Percentiles rank a stretch among this genome's conserved stretches.
phyloP scores from a whole-genome alignment of 805 yeast species.

The fission yeast (Schizosaccharomyces pombe) region DNA sequence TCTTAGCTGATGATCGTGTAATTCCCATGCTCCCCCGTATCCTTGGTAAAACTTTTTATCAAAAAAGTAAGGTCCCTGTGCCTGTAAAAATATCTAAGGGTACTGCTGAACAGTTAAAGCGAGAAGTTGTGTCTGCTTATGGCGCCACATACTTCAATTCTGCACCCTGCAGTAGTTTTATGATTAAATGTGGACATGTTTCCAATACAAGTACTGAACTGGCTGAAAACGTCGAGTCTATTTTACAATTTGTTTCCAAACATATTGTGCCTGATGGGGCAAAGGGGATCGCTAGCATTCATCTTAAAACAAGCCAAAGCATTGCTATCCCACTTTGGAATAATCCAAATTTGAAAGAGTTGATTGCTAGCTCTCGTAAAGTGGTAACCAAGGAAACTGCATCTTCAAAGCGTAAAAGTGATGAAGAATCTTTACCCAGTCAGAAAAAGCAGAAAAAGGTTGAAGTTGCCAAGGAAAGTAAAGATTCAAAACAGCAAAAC shows the following conservation, averaged over 20 bases:
- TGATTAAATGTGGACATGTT: conserved; percentile 37
- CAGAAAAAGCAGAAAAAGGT: too few species aligned
- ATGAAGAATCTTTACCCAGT: conserved; percentile 12
- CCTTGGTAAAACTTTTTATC: conserved; percentile 59
- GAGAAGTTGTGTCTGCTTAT: conserved; percentile 35
- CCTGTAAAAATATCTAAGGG: conserved; percentile 31
- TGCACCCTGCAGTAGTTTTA: conserved; percentile 50
- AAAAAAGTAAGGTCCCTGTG: conserved; percentile 39
- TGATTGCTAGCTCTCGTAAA: conserved; percentile 4
- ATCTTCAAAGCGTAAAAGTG: background rate
- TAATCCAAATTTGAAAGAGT: conserved; percentile 25
- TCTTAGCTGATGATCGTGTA: conserved; percentile 65
- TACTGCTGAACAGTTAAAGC: conserved; percentile 27
- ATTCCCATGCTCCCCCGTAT: conserved; percentile 59
- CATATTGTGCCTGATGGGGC: conserved; percentile 14
- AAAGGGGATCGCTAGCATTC: conserved; percentile 19
- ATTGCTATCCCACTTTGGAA: conserved; percentile 71
- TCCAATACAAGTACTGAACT: conserved; percentile 27
- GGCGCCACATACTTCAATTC: conserved; percentile 36
- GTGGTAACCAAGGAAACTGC: background rate
- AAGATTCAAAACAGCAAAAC: too few species aligned
- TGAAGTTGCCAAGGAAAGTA: too few species aligned
- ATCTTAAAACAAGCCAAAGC: conserved; percentile 47
- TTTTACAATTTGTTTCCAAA: conserved; percentile 17
- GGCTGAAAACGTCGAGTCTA: conserved; percentile 34